Percentiles rank a stretch among this genome's conserved stretches.
These are phyloP conservation scores for Eucalyptus curtisii DNA, from an alignment of 345 rosid genomes.

Conservation along the genomic window DNA sequence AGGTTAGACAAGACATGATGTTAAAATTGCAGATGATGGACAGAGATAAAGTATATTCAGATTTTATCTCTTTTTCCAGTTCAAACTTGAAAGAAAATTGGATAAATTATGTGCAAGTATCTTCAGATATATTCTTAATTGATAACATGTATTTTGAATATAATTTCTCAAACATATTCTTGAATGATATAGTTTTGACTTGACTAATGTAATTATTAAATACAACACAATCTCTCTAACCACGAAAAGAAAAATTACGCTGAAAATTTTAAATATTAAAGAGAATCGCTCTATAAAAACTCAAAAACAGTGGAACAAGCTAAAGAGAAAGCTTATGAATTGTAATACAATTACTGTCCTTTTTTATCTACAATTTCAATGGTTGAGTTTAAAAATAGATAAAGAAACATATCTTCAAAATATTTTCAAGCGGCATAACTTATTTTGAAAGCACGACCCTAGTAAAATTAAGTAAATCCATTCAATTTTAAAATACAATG, in stretches of 20 bases:
- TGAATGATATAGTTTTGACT: background rate
- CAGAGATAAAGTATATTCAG: background rate
- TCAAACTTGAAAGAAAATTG: background rate
- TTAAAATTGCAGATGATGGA: background rate
- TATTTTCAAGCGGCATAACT: background rate
- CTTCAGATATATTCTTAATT: background rate
- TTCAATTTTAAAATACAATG: background rate
- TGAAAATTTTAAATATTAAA: too few species aligned
- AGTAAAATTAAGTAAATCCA: background rate
- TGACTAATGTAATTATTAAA: too few species aligned
- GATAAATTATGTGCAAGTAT: background rate
- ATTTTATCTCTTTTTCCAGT: background rate
- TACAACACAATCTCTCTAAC: background rate
- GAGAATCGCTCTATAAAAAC: background rate
- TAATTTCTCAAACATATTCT: too few species aligned
- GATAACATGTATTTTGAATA: background rate
- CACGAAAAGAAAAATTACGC: background rate
- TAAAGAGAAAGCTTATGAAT: background rate
- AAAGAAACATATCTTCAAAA: background rate
- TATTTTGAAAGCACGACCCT: background rate
- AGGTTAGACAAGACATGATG: too few species aligned
- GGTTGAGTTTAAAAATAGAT: background rate
- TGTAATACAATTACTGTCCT: background rate
- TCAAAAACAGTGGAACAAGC: background rate
- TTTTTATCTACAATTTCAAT: background rate